phyloP scores from a whole-genome alignment of 129 eudicot genomes.

The Artemisia annua region DNA sequence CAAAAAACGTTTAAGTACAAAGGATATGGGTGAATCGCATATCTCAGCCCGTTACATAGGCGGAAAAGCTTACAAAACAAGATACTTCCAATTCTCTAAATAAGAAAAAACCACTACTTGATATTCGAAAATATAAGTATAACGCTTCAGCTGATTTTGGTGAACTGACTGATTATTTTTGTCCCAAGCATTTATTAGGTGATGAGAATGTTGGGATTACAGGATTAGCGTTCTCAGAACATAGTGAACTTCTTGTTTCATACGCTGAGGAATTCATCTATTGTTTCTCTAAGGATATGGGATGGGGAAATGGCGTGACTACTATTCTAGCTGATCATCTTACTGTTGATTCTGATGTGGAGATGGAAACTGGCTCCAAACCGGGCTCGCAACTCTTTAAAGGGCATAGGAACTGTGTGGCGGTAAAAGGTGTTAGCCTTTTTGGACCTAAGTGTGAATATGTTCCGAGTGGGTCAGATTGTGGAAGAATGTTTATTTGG shows the following conservation, averaged over 20 bases:
- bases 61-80: too few relatives aligned
- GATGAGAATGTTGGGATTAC: slow-evolving; percentile 62
- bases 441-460: slow-evolving; percentile 78
- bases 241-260: slow-evolving; percentile 73
- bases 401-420: slow-evolving; percentile 61
- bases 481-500: slow-evolving; percentile 83
- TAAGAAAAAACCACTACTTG: too few relatives aligned
- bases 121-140: too few relatives aligned
- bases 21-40: too few relatives aligned
- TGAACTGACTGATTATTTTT: slow-evolving; percentile 59
- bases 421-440: slow-evolving; percentile 71
- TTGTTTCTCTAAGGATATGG: slow-evolving; percentile 68
- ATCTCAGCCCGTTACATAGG: too few relatives aligned
- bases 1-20: too few relatives aligned
- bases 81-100: too few relatives aligned
- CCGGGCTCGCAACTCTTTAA: slow-evolving; percentile 56
- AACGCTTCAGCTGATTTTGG: slow-evolving; percentile 58
- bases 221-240: slow-evolving; percentile 73
- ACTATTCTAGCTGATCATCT: slow-evolving; percentile 25
- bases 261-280: slow-evolving; percentile 64
- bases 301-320: slow-evolving; percentile 44
- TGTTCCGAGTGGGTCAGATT: slow-evolving; percentile 79
- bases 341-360: slow-evolving; percentile 30
- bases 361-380: slow-evolving; percentile 35
- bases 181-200: slow-evolving; percentile 64